These are phyloP conservation scores for Ziziphus jujuba DNA, from an alignment of 306 rosid species.

Conservation along the genomic window DNA sequence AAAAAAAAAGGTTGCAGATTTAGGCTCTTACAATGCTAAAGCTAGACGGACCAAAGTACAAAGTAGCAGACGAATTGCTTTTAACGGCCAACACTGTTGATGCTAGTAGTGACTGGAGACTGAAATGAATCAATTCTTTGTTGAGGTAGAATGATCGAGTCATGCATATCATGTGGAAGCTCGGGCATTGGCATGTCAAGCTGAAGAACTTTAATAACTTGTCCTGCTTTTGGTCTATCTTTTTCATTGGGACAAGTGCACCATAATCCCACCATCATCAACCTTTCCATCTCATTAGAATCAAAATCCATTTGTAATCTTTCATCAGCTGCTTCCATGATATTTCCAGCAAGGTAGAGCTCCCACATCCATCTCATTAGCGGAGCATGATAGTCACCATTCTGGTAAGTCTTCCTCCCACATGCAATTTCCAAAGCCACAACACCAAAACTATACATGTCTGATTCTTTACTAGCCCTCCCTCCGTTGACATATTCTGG, in stretches of 20 bases:
- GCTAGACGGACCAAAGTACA: not conserved
- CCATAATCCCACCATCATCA: constrained; percentile 44
- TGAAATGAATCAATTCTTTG: not conserved
- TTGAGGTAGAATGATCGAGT: not conserved
- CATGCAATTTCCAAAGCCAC: constrained; percentile 65
- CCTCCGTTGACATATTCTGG: constrained; percentile 44
- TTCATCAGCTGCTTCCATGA: constrained; percentile 39
- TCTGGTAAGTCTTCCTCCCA: constrained; percentile 30
- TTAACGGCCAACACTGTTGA: constrained; percentile 27
- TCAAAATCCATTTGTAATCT: constrained; percentile 22
- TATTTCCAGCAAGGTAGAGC: constrained; percentile 34
- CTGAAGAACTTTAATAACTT: constrained; percentile 44
- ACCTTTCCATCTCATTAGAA: constrained; percentile 28
- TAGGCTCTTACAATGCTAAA: too few relatives aligned
- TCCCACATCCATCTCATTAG: constrained; percentile 39
- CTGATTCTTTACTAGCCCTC: constrained; percentile 50
- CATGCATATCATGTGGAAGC: constrained; percentile 44
- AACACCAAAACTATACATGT: constrained; percentile 60
- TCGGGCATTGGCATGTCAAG: constrained; percentile 28
- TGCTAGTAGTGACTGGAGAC: constrained; percentile 21
- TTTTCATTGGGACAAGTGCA: constrained; percentile 34
- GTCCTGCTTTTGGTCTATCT: constrained; percentile 44
- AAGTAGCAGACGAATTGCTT: not conserved
- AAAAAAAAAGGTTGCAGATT: too few relatives aligned
- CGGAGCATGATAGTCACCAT: not conserved